A percentile compares a stretch with the other conserved stretches of the same genome.
These are phyloP conservation scores for Borealophlyctis nickersoniae DNA, from an alignment of 192 early-diverging fungal genomes.

Conservation along the genomic window DNA sequence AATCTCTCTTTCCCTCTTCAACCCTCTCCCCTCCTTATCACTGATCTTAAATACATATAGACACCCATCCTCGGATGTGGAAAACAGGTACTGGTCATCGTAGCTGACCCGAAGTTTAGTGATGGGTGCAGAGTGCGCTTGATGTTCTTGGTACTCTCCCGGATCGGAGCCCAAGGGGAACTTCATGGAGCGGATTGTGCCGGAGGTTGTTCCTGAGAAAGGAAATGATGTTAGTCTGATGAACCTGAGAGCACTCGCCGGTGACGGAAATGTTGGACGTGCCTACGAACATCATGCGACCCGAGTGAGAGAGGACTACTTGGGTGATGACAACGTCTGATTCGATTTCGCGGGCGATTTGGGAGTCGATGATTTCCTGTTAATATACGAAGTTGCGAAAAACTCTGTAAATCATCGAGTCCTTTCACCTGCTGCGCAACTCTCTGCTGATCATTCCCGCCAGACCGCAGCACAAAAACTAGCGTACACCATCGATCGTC, in stretches of 20 bases:
- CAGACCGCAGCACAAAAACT: not conserved
- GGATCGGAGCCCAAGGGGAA: conserved; percentile 47
- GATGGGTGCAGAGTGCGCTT: conserved; percentile 50
- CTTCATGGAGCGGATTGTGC: conserved; percentile 55
- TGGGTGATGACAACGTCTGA: conserved; percentile 53
- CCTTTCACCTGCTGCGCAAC: not conserved
- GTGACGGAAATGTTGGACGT: not conserved
- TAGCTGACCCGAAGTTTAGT: conserved; percentile 53
- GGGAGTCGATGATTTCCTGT: conserved; percentile 59
- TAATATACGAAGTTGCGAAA: not conserved
- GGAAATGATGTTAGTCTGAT: no score
- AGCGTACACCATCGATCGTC: no score
- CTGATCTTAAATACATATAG: conserved; percentile 56
- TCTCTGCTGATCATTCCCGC: no score
- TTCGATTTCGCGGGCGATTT: conserved; percentile 51
- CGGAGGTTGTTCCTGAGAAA: conserved; percentile 44
- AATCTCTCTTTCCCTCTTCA: conserved; percentile 50
- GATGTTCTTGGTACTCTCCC: conserved; percentile 58
- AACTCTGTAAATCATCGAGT: not conserved
- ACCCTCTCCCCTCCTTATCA: conserved; percentile 50
- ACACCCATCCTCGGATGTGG: conserved; percentile 51
- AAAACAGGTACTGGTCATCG: conserved; percentile 62
- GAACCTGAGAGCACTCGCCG: not conserved
- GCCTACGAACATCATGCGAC: conserved; percentile 63
- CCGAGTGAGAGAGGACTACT: conserved; percentile 55